phyloP scores from a whole-genome alignment of 2,329 filamentous ascomycete genomes.

The Xylogone sp. region DNA sequence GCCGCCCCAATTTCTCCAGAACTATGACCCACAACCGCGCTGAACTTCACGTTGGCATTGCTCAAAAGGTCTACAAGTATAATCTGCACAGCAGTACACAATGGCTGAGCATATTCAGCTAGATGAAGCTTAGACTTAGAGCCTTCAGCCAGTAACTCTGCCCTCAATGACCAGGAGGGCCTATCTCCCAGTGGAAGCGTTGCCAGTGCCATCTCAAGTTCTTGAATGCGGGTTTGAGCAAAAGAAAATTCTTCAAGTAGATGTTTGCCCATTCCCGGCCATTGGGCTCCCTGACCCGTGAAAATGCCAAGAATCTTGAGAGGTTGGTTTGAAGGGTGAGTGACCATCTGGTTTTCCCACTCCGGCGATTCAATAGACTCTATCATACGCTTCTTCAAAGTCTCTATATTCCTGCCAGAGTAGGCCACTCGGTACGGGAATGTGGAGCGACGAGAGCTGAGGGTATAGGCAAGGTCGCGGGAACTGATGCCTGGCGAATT shows the following conservation, averaged over 20 bases:
- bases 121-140: slow-evolving; percentile 36
- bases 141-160: too few species aligned
- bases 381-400: too few species aligned
- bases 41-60: slow-evolving; percentile 34
- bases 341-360: background rate
- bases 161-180: slow-evolving; percentile 15
- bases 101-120: slow-evolving; percentile 27
- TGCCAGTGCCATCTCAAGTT: slow-evolving; percentile 3
- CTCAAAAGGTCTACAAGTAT: slow-evolving; percentile 38
- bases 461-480: slow-evolving; percentile 5
- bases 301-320: slow-evolving; percentile 8
- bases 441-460: slow-evolving; percentile 1
- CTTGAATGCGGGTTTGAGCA: background rate
- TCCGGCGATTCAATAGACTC: slow-evolving; percentile 7
- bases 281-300: slow-evolving; percentile 15
- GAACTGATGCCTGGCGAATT: background rate
- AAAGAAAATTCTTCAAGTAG: slow-evolving; percentile 20
- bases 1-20: slow-evolving; percentile 24
- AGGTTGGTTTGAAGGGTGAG: background rate
- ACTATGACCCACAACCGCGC: slow-evolving; percentile 38
- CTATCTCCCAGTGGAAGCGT: slow-evolving; percentile 3
- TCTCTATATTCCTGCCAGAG: slow-evolving; percentile 5
- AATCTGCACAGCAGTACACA: slow-evolving; percentile 44
- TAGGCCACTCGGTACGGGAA: slow-evolving; percentile 2
- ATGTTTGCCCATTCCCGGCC: slow-evolving; percentile 9